Base-by-base conservation (phyloP, 176 grass and related monocot species). In the Saccharum officinarum region DNA sequence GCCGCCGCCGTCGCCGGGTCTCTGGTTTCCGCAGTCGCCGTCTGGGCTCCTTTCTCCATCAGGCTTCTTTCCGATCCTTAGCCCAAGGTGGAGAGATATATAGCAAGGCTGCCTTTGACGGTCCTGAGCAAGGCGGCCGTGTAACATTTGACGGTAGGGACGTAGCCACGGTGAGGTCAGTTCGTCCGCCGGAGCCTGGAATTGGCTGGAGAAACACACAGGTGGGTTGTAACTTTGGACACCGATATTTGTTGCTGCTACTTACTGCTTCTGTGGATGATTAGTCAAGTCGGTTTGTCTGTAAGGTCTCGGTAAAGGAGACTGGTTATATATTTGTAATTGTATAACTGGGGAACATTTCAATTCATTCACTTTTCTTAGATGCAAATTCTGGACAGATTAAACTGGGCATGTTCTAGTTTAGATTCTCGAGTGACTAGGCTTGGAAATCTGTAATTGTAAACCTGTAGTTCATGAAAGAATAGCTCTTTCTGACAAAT, bases 61-160 rank as follows among this genome's bases (percentile, higher is more conserved):
- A 0, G 90, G 85, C 3, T 95, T 95, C 90, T 85, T 95, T 31
- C 90, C 90, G 2, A 70, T 87, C 33, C 77, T 92, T 4, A 95
- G 93, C 80, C 90, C 93, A 59, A 71, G 93, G 75, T 95, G 93
- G 93, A 92, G 93, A 86, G 90, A 95, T 36, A 91, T 95, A 76
- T 93, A 90, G 82, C 73, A 12, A 72, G 20, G 80, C 64, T 70
- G 46, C 47, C 47, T 15, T 16, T 30, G 41, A 41, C 36, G 4
- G 36, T 37, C 36, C 36, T 50, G 47, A 74, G 44, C 72, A 76
- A 62, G 77, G 39, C 63, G 44, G 79, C 73, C 14, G 5, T 71
- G 85, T 91, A 91, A 71, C 81, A 87, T 84, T 84, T 87, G 85
- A 91, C 81, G 49, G 61, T 84, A 91, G 85, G 81, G 72, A 81